phyloP scores from a whole-genome alignment of 1,139 yeast species.

The Diutina rugosa region DNA sequence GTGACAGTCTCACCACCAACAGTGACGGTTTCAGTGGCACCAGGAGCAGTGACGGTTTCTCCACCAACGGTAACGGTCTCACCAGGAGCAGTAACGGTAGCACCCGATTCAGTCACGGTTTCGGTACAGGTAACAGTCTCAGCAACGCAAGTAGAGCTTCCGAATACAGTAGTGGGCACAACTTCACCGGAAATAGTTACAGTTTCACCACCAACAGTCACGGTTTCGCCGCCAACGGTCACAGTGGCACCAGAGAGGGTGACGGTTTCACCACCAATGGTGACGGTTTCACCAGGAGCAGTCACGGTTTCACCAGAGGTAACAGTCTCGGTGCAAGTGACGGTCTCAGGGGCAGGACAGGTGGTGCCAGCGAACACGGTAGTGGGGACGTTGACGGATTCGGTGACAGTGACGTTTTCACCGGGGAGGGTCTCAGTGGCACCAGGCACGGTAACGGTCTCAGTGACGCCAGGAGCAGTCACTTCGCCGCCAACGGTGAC shows the following conservation, averaged over 20 bases:
- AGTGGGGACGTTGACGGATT: too few relatives aligned
- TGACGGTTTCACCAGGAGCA: neutral
- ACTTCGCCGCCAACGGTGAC: too few relatives aligned
- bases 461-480: constrained; percentile 10
- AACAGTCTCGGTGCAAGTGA: neutral
- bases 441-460: neutral
- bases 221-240: neutral
- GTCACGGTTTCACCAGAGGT: constrained; percentile 29
- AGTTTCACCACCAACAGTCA: neutral
- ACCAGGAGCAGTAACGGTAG: neutral
- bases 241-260: neutral
- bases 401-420: too few relatives aligned
- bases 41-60: neutral
- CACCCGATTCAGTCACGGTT: neutral
- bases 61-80: constrained; percentile 20
- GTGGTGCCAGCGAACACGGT: too few relatives aligned
- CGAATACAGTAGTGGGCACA: neutral
- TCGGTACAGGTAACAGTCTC: neutral
- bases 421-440: neutral
- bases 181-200: neutral
- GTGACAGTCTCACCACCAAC: too few relatives aligned
- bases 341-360: too few relatives aligned
- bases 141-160: neutral
- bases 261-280: neutral
- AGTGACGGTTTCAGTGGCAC: neutral